Conservation (phyloP, 2,329 filamentous ascomycete genomes). For the Ambrosiella xylebori region DNA sequence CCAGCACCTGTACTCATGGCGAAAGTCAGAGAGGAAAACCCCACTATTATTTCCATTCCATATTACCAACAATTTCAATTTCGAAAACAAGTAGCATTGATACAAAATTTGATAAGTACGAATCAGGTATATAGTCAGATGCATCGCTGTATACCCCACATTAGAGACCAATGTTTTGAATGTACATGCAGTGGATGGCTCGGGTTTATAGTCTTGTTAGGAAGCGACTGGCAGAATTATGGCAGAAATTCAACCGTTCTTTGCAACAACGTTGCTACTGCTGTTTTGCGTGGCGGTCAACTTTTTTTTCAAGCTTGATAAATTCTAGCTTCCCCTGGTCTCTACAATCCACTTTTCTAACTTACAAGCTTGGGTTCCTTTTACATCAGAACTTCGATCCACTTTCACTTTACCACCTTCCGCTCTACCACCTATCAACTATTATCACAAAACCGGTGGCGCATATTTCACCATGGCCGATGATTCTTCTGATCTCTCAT, state of each 20-base stretch:
- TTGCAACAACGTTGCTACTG: conserved; percentile 3
- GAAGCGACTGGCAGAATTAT: conserved; percentile 7
- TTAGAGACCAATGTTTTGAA: not conserved
- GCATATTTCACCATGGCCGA: conserved; percentile 22
- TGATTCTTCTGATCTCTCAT: conserved; percentile 47
- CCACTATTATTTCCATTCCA: too few species aligned
- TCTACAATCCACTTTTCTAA: conserved; percentile 8
- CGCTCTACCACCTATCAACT: not conserved
- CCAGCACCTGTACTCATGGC: too few species aligned
- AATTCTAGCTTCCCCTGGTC: conserved; percentile 10
- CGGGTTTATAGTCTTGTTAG: not conserved
- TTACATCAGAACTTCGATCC: not conserved
- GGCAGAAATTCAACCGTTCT: conserved; percentile 7
- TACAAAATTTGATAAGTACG: too few species aligned
- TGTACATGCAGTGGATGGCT: not conserved
- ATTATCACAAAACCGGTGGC: not conserved
- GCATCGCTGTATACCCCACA: too few species aligned
- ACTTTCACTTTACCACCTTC: not conserved
- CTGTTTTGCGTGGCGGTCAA: conserved; percentile 10
- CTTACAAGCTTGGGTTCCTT: not conserved
- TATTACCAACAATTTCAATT: too few species aligned
- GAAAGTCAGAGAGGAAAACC: too few species aligned
- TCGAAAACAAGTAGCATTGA: too few species aligned
- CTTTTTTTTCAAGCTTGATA: conserved; percentile 6
- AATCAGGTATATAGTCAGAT: too few species aligned